Evolutionary conservation across 2,329 filamentous ascomycete species (phyloP).

Genomic region (Curvularia verruculosa): DNA sequence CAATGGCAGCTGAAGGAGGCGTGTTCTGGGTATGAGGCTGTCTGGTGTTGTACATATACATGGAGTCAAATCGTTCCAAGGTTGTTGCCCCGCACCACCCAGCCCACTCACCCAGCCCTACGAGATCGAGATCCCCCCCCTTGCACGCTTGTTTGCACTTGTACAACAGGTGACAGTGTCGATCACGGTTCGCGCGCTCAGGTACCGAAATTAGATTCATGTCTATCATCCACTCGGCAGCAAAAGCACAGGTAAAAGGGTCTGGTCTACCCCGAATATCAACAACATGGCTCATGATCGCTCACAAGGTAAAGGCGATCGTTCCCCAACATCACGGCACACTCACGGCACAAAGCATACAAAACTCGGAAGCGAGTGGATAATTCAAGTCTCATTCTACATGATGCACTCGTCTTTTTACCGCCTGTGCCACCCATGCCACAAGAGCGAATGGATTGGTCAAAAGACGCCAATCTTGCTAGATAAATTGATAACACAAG

Average conservation of each 20-base stretch:
- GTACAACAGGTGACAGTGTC: conserved; percentile 17
- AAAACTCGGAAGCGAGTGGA: conserved; percentile 38
- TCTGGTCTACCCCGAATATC: conserved; percentile 4
- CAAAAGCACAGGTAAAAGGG: conserved; percentile 10
- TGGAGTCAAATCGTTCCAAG: too few species aligned
- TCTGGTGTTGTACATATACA: too few species aligned
- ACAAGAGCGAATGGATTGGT: conserved; percentile 19
- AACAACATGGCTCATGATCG: neutral
- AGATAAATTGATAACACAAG: conserved; percentile 21
- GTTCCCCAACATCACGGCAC: neutral
- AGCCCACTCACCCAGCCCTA: too few species aligned
- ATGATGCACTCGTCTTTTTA: conserved; percentile 24
- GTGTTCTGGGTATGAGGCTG: too few species aligned
- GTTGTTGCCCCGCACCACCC: too few species aligned
- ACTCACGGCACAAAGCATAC: neutral
- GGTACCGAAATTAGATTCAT: conserved; percentile 7
- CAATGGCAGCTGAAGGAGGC: too few species aligned
- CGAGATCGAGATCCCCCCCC: too few species aligned
- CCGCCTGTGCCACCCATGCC: conserved; percentile 10
- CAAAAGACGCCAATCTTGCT: conserved; percentile 9
- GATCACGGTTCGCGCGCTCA: conserved; percentile 18
- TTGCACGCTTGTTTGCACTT: conserved; percentile 7
- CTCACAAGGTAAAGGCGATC: neutral
- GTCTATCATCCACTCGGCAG: neutral
- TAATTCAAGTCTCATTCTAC: conserved; percentile 40